Evolutionary conservation across 1,284 basidiomycete species (phyloP), one percentile per base, ranked within the genome.

Genomic region (Calocybe gambosa): DNA sequence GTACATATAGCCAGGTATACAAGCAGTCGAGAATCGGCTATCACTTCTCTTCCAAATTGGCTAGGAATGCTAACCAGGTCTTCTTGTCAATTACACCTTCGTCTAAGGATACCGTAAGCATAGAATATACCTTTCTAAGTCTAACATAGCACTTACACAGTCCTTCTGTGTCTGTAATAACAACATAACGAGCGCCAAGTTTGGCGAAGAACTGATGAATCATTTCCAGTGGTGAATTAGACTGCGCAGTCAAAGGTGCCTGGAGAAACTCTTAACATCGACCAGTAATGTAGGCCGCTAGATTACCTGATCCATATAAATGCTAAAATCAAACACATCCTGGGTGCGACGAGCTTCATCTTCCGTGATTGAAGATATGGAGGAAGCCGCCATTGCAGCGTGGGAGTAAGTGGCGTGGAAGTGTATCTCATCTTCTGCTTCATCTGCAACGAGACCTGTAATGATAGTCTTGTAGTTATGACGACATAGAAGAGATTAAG

Each of bases 71-170:
- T 19, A 94, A 75, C 90, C 91, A 96, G 1, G 80, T 80, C 67
- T 94, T 94, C 74, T 96, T 96, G 64, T 93, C 89, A 49, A 98
- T 87, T 8, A 94, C 74, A 5, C 94, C 94, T 58, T 87, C 83
- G 60, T 93, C 87, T 89, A 54, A 15, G 31, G 36, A 39, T 19
- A 21, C 16, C 23, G 23, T 51, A 9, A 51, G 50, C 15, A 39
- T 41, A 35, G 13, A 28, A 34, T 18, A 13, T 49, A 33, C 43
- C 26, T 31, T 35, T 20, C 37, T 43, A 37, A 31, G 33, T 36
- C 12, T 9, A 23, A 15, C 20, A 9, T 19, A 41, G 35, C 25
- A 75, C 86, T 62, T 58, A 90, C 88, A 97, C 43, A 82, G 69
- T 1, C 94, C 93, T 46, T 89, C 80, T 1, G 78, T 69, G 62